Percentiles rank a stretch among this genome's conserved stretches.
Conservation (phyloP, 2,329 filamentous ascomycete species). For the Ophiostoma piceae region DNA sequence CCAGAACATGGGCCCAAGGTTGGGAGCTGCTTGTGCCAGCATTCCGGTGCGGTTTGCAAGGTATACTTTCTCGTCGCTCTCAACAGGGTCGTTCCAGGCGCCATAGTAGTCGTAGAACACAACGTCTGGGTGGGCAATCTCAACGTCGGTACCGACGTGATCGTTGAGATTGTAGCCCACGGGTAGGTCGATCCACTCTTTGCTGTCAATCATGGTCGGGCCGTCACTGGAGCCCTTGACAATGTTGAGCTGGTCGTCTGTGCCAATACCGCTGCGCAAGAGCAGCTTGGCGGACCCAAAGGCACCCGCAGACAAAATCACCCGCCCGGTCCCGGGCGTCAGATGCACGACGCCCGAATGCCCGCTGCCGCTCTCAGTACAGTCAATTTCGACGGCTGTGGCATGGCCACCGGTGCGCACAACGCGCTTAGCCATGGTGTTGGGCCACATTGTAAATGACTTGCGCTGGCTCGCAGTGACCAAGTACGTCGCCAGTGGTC, state of each 20-base stretch:
- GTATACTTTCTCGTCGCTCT: no score
- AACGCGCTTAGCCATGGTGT: neutral
- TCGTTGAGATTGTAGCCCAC: constrained; percentile 57
- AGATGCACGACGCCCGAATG: constrained; percentile 54
- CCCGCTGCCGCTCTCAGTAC: constrained; percentile 45
- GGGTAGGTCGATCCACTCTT: constrained; percentile 53
- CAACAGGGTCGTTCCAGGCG: no score
- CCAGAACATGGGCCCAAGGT: no score
- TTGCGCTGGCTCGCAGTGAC: no score
- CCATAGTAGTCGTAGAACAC: neutral
- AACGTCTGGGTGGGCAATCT: neutral
- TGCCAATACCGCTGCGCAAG: constrained; percentile 63
- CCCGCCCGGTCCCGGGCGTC: constrained; percentile 47
- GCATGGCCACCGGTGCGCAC: neutral
- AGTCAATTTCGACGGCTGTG: constrained; percentile 54
- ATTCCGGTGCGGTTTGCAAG: no score
- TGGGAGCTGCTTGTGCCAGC: no score
- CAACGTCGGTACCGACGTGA: constrained; percentile 34
- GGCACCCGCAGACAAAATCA: constrained; percentile 62
- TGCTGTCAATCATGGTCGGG: constrained; percentile 45
- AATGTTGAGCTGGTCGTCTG: constrained; percentile 51
- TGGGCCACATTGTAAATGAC: no score
- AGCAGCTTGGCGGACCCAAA: constrained; percentile 66
- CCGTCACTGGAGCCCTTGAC: constrained; percentile 45
- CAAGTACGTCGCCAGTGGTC: no score